Conservation (phyloP, 805 yeast genomes). For the Barnettozyma sp. region DNA sequence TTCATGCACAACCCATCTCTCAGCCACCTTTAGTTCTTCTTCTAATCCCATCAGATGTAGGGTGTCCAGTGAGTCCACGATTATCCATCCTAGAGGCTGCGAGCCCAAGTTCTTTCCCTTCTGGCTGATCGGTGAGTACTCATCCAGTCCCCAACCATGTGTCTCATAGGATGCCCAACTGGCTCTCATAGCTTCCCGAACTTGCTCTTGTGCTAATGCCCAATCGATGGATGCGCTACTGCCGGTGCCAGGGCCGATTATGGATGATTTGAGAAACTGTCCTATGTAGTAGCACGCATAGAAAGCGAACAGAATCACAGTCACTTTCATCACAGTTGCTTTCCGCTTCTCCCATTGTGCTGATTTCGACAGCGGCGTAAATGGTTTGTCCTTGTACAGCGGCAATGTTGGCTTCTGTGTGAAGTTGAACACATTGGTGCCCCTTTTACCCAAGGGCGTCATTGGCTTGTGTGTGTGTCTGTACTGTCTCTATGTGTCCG, state of each 20-base stretch:
- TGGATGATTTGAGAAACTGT: conserved; percentile 16
- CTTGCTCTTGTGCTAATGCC: conserved; percentile 43
- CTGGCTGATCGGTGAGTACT: conserved; percentile 61
- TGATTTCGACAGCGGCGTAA: conserved; percentile 6
- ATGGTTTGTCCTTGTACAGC: conserved; percentile 47
- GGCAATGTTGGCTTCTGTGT: conserved; percentile 29
- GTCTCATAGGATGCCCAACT: conserved; percentile 72
- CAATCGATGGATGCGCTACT: conserved; percentile 28
- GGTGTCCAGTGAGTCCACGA: conserved; percentile 83
- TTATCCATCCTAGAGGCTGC: conserved; percentile 85
- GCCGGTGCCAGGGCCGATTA: too few species aligned
- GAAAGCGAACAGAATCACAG: conserved; percentile 34
- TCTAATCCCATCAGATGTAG: conserved; percentile 60
- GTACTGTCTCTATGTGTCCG: too few species aligned
- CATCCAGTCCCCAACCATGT: conserved; percentile 82
- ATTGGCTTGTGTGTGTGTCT: too few species aligned
- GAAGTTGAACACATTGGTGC: not conserved
- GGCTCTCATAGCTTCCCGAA: conserved; percentile 59
- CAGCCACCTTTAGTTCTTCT: conserved; percentile 57
- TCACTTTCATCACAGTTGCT: conserved; percentile 37
- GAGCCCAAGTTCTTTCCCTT: conserved; percentile 70
- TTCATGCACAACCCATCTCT: conserved; percentile 66
- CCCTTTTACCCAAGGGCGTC: not conserved
- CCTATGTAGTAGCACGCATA: conserved; percentile 35
- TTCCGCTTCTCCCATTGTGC: conserved; percentile 17